Base-by-base conservation (phyloP, 768 basidiomycete species). In the Panaeolus papilionaceus region DNA sequence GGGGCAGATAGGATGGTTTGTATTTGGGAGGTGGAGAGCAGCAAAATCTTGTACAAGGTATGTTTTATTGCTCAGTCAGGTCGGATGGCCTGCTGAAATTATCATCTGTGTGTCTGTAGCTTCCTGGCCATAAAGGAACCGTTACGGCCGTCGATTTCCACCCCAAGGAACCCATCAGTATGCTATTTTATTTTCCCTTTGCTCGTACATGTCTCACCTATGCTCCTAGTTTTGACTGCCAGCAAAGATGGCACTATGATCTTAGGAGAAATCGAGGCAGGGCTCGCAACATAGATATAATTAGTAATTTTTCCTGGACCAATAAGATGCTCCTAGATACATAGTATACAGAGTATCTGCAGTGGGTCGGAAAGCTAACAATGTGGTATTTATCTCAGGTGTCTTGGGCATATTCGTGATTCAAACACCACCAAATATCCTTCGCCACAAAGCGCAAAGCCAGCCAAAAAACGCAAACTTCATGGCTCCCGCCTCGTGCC, bases 91-190 rank as follows among this genome's bases (percentile, higher is more conserved):
- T 26, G 20, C 45, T 33, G 54, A 49, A 18, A 45, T 39, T 39
- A 20, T 40, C 26, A 64, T 49, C 16, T 64, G 44, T 65, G 9
- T 61, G 0, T 49, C 38, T 44, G 4, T 33, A 94, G 93, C 85
- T 98, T 66, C 95, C 97, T 44, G 97, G 97, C 14, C 97, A 99
- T 78, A 98, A 95, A 77, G 96, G 97, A 11, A 96, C 96, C 0
- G 96, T 99, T 14, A 96, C 95, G 1, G 83, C 91, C n/a, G 94
- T 95, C 0, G 98, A 97, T 72, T 98, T 97, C 83, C 95, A 97
- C 77, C 96, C 97, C 9, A 94, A 91, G 74, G 96, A 98, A 73
- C 96, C 96, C 11, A 96, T 98, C 77, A 88, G 95, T 97, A 78
- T 70, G 95, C 83, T 38, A 37, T 68, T 16, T 11, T 65, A 14